Evolutionary conservation across 2,329 filamentous ascomycete genomes (phyloP), one percentile per base, ranked within the genome.

Genomic region (Claviceps citrina): DNA sequence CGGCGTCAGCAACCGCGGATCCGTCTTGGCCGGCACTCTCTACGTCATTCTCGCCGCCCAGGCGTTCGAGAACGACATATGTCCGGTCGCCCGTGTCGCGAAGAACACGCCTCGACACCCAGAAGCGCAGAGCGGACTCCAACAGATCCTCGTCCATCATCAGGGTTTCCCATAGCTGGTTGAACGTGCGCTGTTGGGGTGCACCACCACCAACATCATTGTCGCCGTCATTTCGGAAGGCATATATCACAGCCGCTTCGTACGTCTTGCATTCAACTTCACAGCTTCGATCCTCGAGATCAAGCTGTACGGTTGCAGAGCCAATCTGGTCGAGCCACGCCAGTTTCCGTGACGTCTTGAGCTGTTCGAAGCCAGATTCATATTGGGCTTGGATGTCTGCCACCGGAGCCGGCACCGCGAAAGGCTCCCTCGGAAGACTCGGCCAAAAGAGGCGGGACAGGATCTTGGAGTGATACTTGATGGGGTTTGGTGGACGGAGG

Each of bases 361-460:
- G 73, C 5, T 69, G 66, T 52, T 87, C 79, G 53, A 93, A 96
- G 12, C 79, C 79, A 5, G 67, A 58, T 42, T 81, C 78, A 57
- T 94, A 96, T 36, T 64, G 68, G 37, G 71, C 62, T 55, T 93
- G 84, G 24, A 83, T 63, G 4, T 68, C 59, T 2, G 57, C 54
- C 33, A 85, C 71, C 2, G 67, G 63, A 0, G 58, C 44, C 1
- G 84, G 84, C 3, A 86, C 64, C 18, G 63, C 56, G 54, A 86
- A 86, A 3, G 67, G 65, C 42, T 84, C 80, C 44, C 78, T 72
- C 37, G 82, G 74, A 18, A 94, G 66, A 8, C 78, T 72, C 0
- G 91, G 91, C 91, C 91, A 98, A 66, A 93, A 98, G 45, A 94
- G 77, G 18, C 86, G 76, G 1, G 87, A 95, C 5, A 96, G 67